Conservation (phyloP, 352 stramenopile species). For the Pythium dissotocum region DNA sequence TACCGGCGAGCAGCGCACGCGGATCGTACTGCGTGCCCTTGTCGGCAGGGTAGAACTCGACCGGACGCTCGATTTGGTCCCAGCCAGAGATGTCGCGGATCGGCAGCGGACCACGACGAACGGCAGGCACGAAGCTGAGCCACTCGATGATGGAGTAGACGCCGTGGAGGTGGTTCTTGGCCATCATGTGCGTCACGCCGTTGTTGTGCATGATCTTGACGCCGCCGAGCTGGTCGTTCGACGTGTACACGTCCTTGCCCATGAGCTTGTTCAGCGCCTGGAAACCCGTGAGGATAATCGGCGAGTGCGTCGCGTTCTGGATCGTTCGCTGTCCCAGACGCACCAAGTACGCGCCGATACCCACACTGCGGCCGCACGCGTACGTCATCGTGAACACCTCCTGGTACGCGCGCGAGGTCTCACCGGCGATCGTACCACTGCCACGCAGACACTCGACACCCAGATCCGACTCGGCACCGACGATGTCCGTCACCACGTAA, state of each 20-base stretch:
- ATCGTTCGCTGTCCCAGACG: constrained; percentile 99
- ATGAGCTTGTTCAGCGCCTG: constrained; percentile 99
- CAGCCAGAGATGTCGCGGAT: constrained; percentile 83
- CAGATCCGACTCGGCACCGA: constrained; percentile 97
- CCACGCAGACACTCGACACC: constrained; percentile 99
- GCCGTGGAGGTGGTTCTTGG: constrained; percentile 96
- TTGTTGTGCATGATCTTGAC: constrained; percentile 99
- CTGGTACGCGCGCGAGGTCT: constrained; percentile 98
- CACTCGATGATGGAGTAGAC: constrained; percentile 96
- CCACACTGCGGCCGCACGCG: constrained; percentile 98
- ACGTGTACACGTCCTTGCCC: constrained; percentile 99
- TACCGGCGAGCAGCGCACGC: constrained; percentile 90
- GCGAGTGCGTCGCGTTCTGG: constrained; percentile 96
- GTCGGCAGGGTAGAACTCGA: constrained; percentile 92
- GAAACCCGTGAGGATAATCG: constrained; percentile 99
- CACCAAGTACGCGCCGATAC: constrained; percentile 99
- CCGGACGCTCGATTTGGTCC: constrained; percentile 86
- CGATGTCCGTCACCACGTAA: constrained; percentile 97
- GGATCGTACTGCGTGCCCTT: constrained; percentile 96
- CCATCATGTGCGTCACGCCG: constrained; percentile 97
- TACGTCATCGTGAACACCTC: constrained; percentile 99
- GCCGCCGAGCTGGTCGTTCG: constrained; percentile 99
- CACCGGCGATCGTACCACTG: constrained; percentile 98
- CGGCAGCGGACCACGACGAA: constrained; percentile 76
- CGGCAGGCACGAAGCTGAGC: constrained; percentile 98